phyloP scores from a whole-genome alignment of 2,329 filamentous ascomycete species.

The Monascus ruber region DNA sequence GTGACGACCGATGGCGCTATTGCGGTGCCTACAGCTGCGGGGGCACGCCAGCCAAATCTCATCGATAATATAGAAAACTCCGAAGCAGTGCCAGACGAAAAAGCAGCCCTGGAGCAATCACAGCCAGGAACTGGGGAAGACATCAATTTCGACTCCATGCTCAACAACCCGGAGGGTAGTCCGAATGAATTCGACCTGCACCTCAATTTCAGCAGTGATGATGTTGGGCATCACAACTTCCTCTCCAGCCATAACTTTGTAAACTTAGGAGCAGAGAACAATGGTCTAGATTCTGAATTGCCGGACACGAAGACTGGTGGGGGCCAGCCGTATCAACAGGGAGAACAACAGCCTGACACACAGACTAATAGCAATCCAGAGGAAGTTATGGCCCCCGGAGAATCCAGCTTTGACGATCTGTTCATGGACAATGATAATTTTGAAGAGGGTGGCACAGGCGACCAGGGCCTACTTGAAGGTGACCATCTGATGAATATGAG shows the following conservation, averaged over 20 bases:
- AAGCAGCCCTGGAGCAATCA: conserved; percentile 11
- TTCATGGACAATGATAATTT: conserved; percentile 31
- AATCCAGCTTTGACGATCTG: conserved; percentile 36
- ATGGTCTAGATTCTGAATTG: neutral
- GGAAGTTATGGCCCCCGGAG: conserved; percentile 27
- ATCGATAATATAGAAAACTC: conserved; percentile 1
- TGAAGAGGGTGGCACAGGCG: conserved; percentile 18
- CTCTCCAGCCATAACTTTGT: conserved; percentile 23
- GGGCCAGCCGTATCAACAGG: neutral
- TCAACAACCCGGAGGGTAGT: conserved; percentile 20
- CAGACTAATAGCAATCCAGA: conserved; percentile 15
- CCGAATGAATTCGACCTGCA: conserved; percentile 28
- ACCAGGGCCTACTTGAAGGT: conserved; percentile 24
- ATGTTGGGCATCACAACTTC: conserved; percentile 26
- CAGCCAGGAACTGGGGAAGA: conserved; percentile 18
- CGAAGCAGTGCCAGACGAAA: conserved; percentile 2
- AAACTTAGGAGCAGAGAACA: conserved; percentile 7
- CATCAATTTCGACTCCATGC: conserved; percentile 31
- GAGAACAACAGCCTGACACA: conserved; percentile 7
- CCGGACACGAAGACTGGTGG: neutral
- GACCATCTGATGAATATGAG: conserved; percentile 27
- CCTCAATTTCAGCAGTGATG: conserved; percentile 29
- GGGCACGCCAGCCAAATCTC: too few species aligned
- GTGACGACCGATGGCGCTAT: neutral
- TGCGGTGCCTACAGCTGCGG: too few species aligned